Base-by-base conservation (phyloP, 1,284 basidiomycete genomes). In the Dichomitus squalens region DNA sequence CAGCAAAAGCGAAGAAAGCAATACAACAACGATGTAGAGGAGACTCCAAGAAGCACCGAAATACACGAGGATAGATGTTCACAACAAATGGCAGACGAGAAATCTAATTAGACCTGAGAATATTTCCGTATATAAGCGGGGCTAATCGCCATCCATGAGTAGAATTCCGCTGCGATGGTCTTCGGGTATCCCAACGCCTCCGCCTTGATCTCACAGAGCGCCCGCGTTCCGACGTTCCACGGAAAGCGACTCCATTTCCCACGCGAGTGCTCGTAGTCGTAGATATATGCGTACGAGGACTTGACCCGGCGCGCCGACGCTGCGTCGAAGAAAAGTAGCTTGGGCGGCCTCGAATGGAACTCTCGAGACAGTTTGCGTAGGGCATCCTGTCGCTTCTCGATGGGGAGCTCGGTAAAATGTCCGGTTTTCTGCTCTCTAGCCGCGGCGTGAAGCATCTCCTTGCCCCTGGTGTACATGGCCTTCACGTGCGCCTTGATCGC, bases 231-330 rank as follows among this genome's bases (percentile, higher is more conserved):
- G 35, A 85, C 75, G 64, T 84, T 75, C 72, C 77, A 85, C 3
- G 83, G 80, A 57, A 84, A 84, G 14, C 78, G 72, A 3, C 74
- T 73, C 69, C 71, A 77, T 29, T 63, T 57, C 1, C 36, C 14
- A 27, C 20, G 39, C 29, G 27, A 16, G 53, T 57, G 29, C 63
- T 67, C 38, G 53, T 58, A 55, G 60, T 81, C 79, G 58, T 76
- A 73, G 8, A 72, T 50, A 63, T 84, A 85, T 2, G 82, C 83
- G 62, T 79, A 84, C 8, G 82, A 84, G 0, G 83, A 82, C 61
- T 75, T 75, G 43, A 83, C 54, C 1, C 71, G 66, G n/a, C 68
- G 64, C 16, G 78, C 53, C 21, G 76, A 71, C 16, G 70, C 67
- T 18, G 72, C 66, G 49, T 52, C 50, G 43, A 61, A 60, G 46